Conservation (phyloP, 345 rosid genomes). For the Excoecaria agallocha region DNA sequence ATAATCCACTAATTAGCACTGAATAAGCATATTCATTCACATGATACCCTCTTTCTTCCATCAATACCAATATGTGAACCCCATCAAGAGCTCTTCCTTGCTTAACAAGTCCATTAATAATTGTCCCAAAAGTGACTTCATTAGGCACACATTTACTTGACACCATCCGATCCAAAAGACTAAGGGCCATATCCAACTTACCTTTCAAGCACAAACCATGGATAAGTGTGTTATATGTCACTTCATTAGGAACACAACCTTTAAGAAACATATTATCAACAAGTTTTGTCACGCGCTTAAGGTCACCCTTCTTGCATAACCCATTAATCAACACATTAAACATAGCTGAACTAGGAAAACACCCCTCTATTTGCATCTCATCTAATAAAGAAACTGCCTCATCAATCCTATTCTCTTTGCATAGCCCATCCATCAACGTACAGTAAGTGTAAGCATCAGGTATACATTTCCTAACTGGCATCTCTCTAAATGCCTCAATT, state of each 20-base stretch:
- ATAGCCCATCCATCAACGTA: constrained; percentile 94
- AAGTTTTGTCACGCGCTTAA: constrained; percentile 69
- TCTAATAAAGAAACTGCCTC: constrained; percentile 84
- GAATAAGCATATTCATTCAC: constrained; percentile 70
- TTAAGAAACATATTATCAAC: constrained; percentile 91
- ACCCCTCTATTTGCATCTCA: constrained; percentile 93
- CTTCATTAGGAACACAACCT: constrained; percentile 76
- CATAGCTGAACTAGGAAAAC: constrained; percentile 57
- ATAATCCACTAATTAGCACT: constrained; percentile 69
- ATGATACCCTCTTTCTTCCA: constrained; percentile 74
- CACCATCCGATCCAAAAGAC: constrained; percentile 79
- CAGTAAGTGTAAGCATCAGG: constrained; percentile 83
- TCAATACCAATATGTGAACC: constrained; percentile 40
- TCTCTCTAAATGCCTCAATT: constrained; percentile 61
- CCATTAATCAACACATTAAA: constrained; percentile 82
- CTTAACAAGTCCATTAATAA: constrained; percentile 82
- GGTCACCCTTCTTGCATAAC: constrained; percentile 76
- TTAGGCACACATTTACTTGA: constrained; percentile 65
- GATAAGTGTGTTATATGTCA: constrained; percentile 85
- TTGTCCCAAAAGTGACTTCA: constrained; percentile 76
- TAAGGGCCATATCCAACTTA: constrained; percentile 74
- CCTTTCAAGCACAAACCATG: constrained; percentile 84
- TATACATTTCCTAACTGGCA: constrained; percentile 50
- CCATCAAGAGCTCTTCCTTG: constrained; percentile 61
- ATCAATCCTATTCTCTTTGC: constrained; percentile 68